Base-by-base conservation (phyloP, 257 asterid species). In the Nicotiana sylvestris region DNA sequence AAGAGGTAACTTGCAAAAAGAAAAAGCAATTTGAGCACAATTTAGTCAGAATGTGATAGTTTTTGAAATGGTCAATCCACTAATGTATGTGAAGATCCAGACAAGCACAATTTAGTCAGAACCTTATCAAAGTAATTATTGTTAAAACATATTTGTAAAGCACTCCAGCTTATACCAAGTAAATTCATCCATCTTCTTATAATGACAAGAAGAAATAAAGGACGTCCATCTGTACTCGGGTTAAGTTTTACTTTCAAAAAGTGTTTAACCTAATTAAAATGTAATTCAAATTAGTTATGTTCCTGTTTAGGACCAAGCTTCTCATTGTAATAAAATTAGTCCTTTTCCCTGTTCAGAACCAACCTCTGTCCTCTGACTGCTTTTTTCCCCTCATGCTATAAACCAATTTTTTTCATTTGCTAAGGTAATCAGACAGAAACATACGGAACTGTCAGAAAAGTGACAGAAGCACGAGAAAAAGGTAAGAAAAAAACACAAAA, bases 211-310 rank as follows among this genome's bases (percentile, higher is more conserved):
- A 1, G 25, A 3, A 25, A n/a, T 43, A 37, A 4, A 69, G 37
- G 27, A 72, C 61, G 27, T 72, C 60, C 79, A 72, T 46, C 49
- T 72, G 17, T 46, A 43, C 60, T 46, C 57, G 11, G 60, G 9
- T 29, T 13, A 0, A 12, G 15, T 46, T 46, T 46, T 12, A 25
- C 49, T 13, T 46, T 29, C 13, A 21, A 46, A 1, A 46, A 70
- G 78, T 70, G 27, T 46, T 46, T 21, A 72, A 72, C 43, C 79
- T 46, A n/a, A 72, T 72, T 72, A 58, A 72, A 72, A 72, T 72
- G 78, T 72, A 21, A 72, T 46, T 46, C 60, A 70, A 39, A 70
- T 39, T n/a, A 43, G 61, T 72, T 12, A 53, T 12, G 27, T 15
- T 37, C 62, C 80, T 49, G 60, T 55, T 72, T 74, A 57, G 56